Base-by-base conservation (phyloP, 768 basidiomycete genomes). In the Suillus ampliporus region DNA sequence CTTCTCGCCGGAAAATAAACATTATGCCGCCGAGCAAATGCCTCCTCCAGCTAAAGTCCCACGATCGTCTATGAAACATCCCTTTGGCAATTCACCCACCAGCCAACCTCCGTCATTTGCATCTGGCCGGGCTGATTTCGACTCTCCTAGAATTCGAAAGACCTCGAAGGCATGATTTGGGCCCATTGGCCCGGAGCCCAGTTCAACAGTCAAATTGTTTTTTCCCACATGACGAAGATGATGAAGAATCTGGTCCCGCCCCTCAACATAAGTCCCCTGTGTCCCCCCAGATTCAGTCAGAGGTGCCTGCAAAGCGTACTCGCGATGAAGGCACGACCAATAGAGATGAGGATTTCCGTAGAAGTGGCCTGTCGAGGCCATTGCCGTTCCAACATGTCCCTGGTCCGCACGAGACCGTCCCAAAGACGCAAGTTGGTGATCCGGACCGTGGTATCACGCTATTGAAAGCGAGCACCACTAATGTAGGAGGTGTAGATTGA, bases 151-250 rank as follows among this genome's bases (percentile, higher is more conserved):
- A n/a, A 28, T 63, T 6, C 72, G 58, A 50, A 48, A 54, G 10
- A 9, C 66, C 52, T 87, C 80, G 71, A 77, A 80, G 61, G 71
- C 81, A 2, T 86, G 88, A 13, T 90, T 91, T 75, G 90, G 85
- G 68, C 89, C 90, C 5, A 89, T 92, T 26, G 84, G 81, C n/a
- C n/a, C n/a, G 7, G 80, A 83, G 65, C 62, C 76, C 60, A 78
- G 68, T 38, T 84, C 88, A 19, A 76, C 84, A 1, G 79, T 95
- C 51, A 90, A 89, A 72, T 84, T 82, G 68, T 95, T 95, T 76
- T n/a, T 95, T 95, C 71, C 92, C 93, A 23, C 86, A 84, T 1
- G 92, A 94, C 54, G 90, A 91, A 40, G 81, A 85, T 66, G 80
- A 82, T 37, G 68, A 71, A 58, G 72, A 71, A 35, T 63, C 71